Conservation (phyloP, 2,329 filamentous ascomycete species). For the Trichoderma koningiopsis region DNA sequence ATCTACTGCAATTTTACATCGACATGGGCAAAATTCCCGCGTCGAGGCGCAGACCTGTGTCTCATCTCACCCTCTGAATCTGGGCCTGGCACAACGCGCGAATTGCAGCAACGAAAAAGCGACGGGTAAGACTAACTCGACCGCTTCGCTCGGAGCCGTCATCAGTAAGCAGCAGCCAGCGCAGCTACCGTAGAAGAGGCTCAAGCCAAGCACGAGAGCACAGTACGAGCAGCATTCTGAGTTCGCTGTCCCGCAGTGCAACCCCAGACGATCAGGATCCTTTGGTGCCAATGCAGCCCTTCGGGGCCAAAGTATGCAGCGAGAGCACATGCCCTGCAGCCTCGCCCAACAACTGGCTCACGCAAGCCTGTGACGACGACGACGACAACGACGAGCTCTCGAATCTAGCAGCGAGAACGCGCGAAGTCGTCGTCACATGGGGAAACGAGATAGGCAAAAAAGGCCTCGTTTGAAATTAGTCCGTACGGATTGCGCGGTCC, state of each 20-base stretch:
- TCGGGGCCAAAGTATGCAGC: constrained; percentile 1
- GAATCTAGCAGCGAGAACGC: not conserved
- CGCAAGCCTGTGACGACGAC: constrained; percentile 25
- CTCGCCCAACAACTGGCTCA: not conserved
- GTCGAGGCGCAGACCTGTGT: constrained; percentile 12
- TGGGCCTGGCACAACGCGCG: not conserved
- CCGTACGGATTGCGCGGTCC: constrained; percentile 15
- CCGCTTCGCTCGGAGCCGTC: not conserved
- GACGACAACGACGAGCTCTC: not conserved
- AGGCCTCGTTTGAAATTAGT: constrained; percentile 20
- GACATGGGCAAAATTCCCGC: constrained; percentile 14
- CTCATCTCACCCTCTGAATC: constrained; percentile 15
- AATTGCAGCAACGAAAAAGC: not conserved
- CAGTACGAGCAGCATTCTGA: not conserved
- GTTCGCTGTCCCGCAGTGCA: not conserved
- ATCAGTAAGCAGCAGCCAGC: constrained; percentile 2
- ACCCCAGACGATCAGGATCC: constrained; percentile 15
- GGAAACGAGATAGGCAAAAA: not conserved
- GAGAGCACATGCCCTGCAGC: constrained; percentile 16
- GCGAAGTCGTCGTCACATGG: constrained; percentile 7
- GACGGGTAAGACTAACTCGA: not conserved
- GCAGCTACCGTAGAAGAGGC: not conserved
- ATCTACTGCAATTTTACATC: not conserved
- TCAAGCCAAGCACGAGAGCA: constrained; percentile 6
- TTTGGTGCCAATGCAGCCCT: constrained; percentile 20